Evolutionary conservation across 1,284 basidiomycete species (phyloP).

Genomic region (Cutaneotrichosporon mucoides): DNA sequence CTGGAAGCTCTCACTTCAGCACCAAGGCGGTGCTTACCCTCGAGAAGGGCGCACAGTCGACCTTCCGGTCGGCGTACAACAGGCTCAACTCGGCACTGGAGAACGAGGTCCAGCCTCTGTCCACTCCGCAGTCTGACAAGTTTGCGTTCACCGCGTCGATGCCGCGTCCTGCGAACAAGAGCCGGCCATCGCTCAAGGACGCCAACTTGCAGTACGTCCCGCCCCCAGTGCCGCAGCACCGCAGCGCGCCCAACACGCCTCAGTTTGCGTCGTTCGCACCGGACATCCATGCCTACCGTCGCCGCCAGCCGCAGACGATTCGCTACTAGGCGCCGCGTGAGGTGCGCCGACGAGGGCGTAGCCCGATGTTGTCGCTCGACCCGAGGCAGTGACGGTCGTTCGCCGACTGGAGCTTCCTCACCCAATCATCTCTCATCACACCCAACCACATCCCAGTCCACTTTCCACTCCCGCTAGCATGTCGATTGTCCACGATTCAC

Average conservation of each 20-base stretch:
- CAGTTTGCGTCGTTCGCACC: conserved; percentile 8
- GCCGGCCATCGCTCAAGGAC: conserved; percentile 9
- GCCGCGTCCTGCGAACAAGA: conserved; percentile 2
- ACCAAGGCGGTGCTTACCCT: conserved; percentile 44
- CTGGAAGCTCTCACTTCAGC: conserved; percentile 24
- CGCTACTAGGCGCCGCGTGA: conserved; percentile 1
- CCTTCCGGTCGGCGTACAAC: conserved; percentile 38
- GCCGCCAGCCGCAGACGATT: conserved; percentile 7
- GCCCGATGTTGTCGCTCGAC: not conserved
- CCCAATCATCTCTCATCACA: no score
- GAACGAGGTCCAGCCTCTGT: conserved; percentile 1
- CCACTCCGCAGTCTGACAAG: not conserved
- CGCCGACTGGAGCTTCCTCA: no score
- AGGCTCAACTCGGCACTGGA: conserved; percentile 12
- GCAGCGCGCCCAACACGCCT: conserved; percentile 10
- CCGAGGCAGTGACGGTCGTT: no score
- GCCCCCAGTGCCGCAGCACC: conserved; percentile 16
- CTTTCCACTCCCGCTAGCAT: not conserved
- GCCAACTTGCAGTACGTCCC: conserved; percentile 1
- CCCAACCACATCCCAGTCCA: not conserved
- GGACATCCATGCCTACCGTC: conserved; percentile 3
- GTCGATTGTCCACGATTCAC: not conserved
- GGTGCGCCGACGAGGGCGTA: not conserved
- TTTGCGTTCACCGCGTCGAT: conserved; percentile 6
- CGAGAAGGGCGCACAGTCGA: conserved; percentile 47